phyloP scores from a whole-genome alignment of 257 asterid species.

The Plantago ovata region DNA sequence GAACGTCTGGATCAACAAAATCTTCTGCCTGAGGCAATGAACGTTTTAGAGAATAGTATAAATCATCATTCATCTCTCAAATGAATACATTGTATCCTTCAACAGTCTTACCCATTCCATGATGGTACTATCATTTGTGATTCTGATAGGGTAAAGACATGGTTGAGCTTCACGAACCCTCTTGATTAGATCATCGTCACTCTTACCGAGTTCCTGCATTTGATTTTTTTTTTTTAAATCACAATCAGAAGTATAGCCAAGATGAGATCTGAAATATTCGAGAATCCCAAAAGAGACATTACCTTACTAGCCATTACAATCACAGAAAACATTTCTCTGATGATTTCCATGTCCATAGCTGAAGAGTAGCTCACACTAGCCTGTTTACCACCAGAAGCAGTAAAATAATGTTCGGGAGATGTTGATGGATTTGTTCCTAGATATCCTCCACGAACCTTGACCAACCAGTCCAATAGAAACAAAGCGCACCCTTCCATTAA shows the following conservation, averaged over 20 bases:
- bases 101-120: slow-evolving; percentile 77
- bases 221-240: slow-evolving; percentile 10
- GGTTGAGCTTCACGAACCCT: slow-evolving; percentile 59
- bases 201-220: slow-evolving; percentile 58
- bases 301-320: slow-evolving; percentile 73
- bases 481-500: slow-evolving; percentile 63
- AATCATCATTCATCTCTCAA: background rate
- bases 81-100: background rate
- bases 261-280: background rate
- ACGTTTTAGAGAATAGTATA: background rate
- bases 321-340: slow-evolving; percentile 55
- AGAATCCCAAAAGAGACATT: slow-evolving; percentile 6
- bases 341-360: slow-evolving; percentile 76
- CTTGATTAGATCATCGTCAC: slow-evolving; percentile 38
- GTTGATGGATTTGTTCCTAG: slow-evolving; percentile 87
- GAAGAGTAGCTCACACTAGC: slow-evolving; percentile 78
- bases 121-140: slow-evolving; percentile 66
- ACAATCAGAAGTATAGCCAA: background rate
- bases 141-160: slow-evolving; percentile 52
- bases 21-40: slow-evolving; percentile 48
- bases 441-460: slow-evolving; percentile 49
- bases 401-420: slow-evolving; percentile 73
- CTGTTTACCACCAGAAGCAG: slow-evolving; percentile 62
- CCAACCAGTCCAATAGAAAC: slow-evolving; percentile 73
- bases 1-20: slow-evolving; percentile 67